Evolutionary conservation across 202 grass and related monocot genomes (phyloP), one percentile per base, ranked within the genome.

Genomic region (Alloteropsis angusta): DNA sequence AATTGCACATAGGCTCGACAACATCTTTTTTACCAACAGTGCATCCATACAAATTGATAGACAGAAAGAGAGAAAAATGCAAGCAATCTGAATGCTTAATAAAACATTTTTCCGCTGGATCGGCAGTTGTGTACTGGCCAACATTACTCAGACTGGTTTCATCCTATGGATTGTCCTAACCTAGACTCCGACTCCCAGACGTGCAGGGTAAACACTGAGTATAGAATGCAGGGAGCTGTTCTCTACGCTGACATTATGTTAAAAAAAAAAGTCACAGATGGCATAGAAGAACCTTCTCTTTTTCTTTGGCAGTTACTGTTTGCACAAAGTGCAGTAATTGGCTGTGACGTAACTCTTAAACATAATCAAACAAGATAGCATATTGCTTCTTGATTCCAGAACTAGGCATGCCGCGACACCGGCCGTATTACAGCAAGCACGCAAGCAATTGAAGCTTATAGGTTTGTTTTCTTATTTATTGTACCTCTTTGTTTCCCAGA

Each of bases 401-500:
- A 70, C 32, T 43, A 30, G 6, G 15, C 9, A 37, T 1, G 5
- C 6, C 2, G 2, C 2, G 3, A 52, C 9, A 46, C 5, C 9
- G 36, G 43, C 45, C 10, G 71, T 53, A 5, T 86, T 45, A 76
- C 78, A 23, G 21, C 18, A 85, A 65, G 55, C 17, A 85, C 47
- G 55, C 17, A 72, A 57, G 71, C 71, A 55, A 57, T 21, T 1
- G 21, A 38, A 21, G 25, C 3, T 41, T 16, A 55, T 30, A 6
- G 73, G 49, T 19, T 48, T 58, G 16, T 16, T 52, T n/a, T n/a
- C n/a, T n/a, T 50, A 52, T 14, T 15, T 18, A 60, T 34, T 19
- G 57, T 84, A 88, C 86, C 86, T 88, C 75, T 13, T 57, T 45
- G 67, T 32, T 71, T 80, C 65, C 22, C 34, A 44, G 70, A 58